A percentile compares a stretch with the other conserved stretches of the same genome.
These are phyloP conservation scores for Xylariaceae sp. DNA, from an alignment of 2,329 filamentous ascomycete genomes.

Conservation along the genomic window DNA sequence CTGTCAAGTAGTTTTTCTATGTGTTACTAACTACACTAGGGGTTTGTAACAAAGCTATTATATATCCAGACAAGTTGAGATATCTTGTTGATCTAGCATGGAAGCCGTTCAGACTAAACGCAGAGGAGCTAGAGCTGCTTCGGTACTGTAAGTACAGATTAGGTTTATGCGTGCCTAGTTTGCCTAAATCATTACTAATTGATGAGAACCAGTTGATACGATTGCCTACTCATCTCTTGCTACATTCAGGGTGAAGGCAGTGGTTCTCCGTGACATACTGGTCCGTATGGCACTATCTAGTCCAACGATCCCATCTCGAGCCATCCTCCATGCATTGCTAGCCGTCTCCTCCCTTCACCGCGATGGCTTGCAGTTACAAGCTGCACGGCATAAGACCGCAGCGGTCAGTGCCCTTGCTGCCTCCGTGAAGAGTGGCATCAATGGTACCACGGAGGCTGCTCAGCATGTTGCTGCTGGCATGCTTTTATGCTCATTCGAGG, in stretches of 20 bases:
- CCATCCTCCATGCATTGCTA: conserved; percentile 23
- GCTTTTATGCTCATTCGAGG: conserved; percentile 24
- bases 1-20: too few species aligned
- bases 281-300: conserved; percentile 15
- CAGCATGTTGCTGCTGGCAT: conserved; percentile 24
- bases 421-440: conserved; percentile 14
- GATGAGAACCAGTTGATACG: conserved; percentile 8
- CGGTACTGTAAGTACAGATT: conserved; percentile 17
- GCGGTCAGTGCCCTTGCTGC: conserved; percentile 21
- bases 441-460: conserved; percentile 11
- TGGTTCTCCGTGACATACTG: conserved; percentile 15
- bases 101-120: conserved; percentile 6
- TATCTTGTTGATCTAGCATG: conserved; percentile 1
- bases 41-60: not conserved
- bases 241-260: conserved; percentile 5
- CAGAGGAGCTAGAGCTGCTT: conserved; percentile 19
- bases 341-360: conserved; percentile 23
- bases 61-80: conserved; percentile 14
- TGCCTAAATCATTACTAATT: not conserved
- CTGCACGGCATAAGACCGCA: conserved; percentile 20
- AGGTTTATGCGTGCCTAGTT: not conserved
- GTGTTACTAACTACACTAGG: conserved; percentile 7
- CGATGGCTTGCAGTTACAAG: conserved; percentile 20
- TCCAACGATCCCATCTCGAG: conserved; percentile 17
- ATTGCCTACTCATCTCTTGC: conserved; percentile 16